These are phyloP conservation scores for Neonectria hederae DNA, from an alignment of 2,329 filamentous ascomycete genomes.

Conservation along the genomic window DNA sequence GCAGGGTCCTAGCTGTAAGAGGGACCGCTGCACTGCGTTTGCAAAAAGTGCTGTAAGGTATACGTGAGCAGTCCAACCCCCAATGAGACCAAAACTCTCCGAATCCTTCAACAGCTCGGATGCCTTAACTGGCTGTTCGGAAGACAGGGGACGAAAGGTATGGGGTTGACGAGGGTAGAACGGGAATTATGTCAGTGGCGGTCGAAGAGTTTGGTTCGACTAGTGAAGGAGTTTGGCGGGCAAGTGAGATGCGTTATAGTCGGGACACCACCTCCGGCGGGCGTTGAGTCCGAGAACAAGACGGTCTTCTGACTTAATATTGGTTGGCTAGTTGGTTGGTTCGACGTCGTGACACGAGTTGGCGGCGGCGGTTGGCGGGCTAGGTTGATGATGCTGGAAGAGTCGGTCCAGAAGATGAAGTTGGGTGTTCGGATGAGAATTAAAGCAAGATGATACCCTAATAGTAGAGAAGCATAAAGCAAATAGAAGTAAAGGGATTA, in stretches of 20 bases:
- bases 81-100: constrained; percentile 11
- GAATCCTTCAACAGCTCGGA: not conserved
- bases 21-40: too few relatives aligned
- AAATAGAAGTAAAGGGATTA: not conserved
- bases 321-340: constrained; percentile 9
- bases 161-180: not conserved
- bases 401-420: not conserved
- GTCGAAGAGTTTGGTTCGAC: not conserved
- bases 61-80: too few relatives aligned
- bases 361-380: not conserved
- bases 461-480: not conserved
- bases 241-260: not conserved
- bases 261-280: not conserved
- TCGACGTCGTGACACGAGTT: constrained; percentile 7
- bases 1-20: constrained; percentile 1
- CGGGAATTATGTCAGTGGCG: not conserved
- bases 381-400: not conserved
- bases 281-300: not conserved
- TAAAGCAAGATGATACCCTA: not conserved
- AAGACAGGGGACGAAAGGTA: not conserved
- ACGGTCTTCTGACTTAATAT: not conserved
- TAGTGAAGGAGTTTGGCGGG: not conserved
- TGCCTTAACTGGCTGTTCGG: not conserved
- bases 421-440: not conserved
- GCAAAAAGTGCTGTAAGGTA: not conserved